Evolutionary conservation across 2,329 filamentous ascomycete genomes (phyloP).

Genomic region (Penicillium nordicum): DNA sequence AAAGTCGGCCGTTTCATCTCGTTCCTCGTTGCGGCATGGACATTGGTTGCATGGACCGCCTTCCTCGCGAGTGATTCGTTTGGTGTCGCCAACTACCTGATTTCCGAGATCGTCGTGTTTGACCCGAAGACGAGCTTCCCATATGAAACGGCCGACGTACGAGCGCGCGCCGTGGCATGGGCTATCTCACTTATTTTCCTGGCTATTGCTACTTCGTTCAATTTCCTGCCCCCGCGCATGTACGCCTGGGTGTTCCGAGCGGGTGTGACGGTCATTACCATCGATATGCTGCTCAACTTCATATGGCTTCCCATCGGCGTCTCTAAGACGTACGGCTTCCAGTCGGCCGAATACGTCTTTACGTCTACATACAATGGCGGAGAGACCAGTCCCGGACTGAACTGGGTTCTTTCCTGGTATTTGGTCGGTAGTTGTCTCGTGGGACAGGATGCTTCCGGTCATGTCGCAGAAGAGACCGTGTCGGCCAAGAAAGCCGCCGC

Average conservation of each 20-base stretch:
- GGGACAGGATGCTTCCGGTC: conserved; percentile 30
- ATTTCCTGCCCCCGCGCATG: conserved; percentile 38
- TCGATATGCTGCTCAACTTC: conserved; percentile 48
- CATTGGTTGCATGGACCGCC: conserved; percentile 53
- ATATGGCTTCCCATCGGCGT: conserved; percentile 49
- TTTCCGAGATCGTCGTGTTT: conserved; percentile 42
- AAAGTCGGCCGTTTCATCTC: conserved; percentile 32
- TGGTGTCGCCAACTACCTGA: conserved; percentile 27
- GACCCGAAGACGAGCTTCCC: conserved; percentile 35
- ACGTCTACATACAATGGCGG: conserved; percentile 36
- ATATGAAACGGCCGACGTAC: conserved; percentile 39
- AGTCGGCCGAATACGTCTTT: conserved; percentile 45
- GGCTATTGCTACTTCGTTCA: conserved; percentile 29
- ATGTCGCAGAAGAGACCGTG: conserved; percentile 31
- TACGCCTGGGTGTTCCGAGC: conserved; percentile 45
- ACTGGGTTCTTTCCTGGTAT: conserved; percentile 31
- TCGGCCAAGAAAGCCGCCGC: conserved; percentile 31
- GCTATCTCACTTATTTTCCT: conserved; percentile 37
- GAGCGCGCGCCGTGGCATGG: conserved; percentile 46
- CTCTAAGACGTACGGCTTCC: conserved; percentile 45
- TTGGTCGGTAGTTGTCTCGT: conserved; percentile 27
- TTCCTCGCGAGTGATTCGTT: conserved; percentile 28
- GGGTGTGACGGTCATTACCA: conserved; percentile 40
- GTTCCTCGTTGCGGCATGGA: conserved; percentile 56
- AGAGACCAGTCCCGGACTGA: conserved; percentile 23